Base-by-base conservation (phyloP, 2,329 filamentous ascomycete genomes). In the Falciphora oryzae region DNA sequence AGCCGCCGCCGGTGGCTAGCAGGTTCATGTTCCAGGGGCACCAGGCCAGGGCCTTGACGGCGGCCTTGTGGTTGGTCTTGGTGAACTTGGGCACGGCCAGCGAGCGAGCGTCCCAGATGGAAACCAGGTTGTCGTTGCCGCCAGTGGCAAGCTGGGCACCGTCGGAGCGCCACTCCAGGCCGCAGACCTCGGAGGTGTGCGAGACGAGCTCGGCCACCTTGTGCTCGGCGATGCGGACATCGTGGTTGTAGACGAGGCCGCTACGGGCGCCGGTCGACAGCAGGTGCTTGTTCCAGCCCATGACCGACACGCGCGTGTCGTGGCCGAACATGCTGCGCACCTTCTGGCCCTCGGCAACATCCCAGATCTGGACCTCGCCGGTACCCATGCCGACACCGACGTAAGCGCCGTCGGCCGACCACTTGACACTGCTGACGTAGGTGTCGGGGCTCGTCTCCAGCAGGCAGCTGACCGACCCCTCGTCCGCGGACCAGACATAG, bases 261-360 rank as follows among this genome's bases (percentile, higher is more conserved):
- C 91, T 96, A 75, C 95, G 91, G 65, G 95, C 92, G 69, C 95
- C 95, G 28, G 94, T 97, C 56, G 95, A 98, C 63, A 99, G 85
- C 65, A 96, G 87, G 79, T 98, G 95, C 86, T 98, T 98, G 84
- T 92, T 97, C 95, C 95, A 99, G 73, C 93, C 92, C 93, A 98
- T 97, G 69, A 97, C 94, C 74, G 93, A 92, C 68, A 99, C 94
- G 64, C 95, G 93, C 56, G 92, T 94, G 74, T 98, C 94, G 75
- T 99, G 95, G 66, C 95, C 95, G 75, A 93, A 91, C 95, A 99
- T 99, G 83, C 93, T 97, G 76, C 95, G 93, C 66, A 99, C 89
- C 85, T 98, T 98, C 74, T 88, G 89, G 67, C 90, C 88, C 77
- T 99, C 95, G 72, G 96, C 91, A 32, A 97, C 94, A 73, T 98